These are phyloP conservation scores for Talaromyces adpressus DNA, from an alignment of 495 filamentous ascomycete species.

Conservation along the genomic window DNA sequence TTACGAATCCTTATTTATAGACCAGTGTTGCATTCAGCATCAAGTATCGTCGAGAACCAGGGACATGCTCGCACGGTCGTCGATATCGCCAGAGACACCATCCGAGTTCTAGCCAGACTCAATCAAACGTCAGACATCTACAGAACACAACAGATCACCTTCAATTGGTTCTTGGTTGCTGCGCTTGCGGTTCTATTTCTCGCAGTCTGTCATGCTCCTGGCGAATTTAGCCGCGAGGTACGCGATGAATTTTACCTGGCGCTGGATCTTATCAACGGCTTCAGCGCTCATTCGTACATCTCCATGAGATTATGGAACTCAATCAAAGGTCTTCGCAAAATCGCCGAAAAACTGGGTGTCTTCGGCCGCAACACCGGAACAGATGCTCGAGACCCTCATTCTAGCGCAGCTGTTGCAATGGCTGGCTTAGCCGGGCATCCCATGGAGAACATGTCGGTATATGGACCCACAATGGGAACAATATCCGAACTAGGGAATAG, in stretches of 20 bases:
- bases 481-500: constrained; percentile 49
- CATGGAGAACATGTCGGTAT: constrained; percentile 52
- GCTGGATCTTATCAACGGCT: constrained; percentile 71
- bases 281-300: constrained; percentile 72
- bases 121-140: constrained; percentile 80
- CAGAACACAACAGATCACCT: constrained; percentile 69
- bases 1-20: constrained; percentile 78
- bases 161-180: constrained; percentile 81
- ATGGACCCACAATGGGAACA: constrained; percentile 34
- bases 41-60: constrained; percentile 67
- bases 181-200: constrained; percentile 77
- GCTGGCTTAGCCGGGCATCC: constrained; percentile 65
- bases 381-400: constrained; percentile 49
- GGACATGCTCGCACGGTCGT: constrained; percentile 63
- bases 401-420: constrained; percentile 64
- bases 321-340: constrained; percentile 69
- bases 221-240: constrained; percentile 64
- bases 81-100: constrained; percentile 72
- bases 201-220: constrained; percentile 73
- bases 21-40: constrained; percentile 69
- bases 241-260: constrained; percentile 85
- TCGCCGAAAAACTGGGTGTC: constrained; percentile 75
- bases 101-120: constrained; percentile 63
- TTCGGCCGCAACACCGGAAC: constrained; percentile 35
- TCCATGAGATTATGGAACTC: constrained; percentile 77